phyloP scores from a whole-genome alignment of 73 alveolate species.

The Paramecium tetraurelia region DNA sequence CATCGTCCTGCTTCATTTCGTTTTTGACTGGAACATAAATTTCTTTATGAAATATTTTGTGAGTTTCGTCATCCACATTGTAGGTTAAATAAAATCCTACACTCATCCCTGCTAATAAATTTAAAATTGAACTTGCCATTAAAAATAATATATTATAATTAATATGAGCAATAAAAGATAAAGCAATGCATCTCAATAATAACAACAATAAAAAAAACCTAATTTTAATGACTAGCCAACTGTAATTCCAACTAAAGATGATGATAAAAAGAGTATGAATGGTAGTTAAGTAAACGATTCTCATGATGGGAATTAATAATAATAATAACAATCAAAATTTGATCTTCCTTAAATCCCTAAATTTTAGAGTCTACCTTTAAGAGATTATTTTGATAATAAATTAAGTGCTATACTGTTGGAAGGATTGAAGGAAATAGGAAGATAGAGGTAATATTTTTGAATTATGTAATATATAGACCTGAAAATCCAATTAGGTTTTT shows the following conservation, averaged over 20 bases:
- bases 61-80: background rate
- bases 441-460: background rate
- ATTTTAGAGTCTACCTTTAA: background rate
- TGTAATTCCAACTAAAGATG: background rate
- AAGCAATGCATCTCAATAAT: background rate
- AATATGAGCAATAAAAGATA: background rate
- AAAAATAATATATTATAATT: background rate
- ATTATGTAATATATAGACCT: background rate
- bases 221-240: background rate
- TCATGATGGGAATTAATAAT: background rate
- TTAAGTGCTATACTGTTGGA: background rate
- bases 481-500: background rate
- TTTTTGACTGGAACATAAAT: background rate
- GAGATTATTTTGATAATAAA: background rate
- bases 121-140: background rate
- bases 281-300: constrained; percentile 24
- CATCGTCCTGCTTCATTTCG: background rate
- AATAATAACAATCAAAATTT: background rate
- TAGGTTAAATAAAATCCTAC: background rate
- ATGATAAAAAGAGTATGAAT: constrained; percentile 8
- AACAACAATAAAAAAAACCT: background rate
- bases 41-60: background rate
- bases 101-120: background rate
- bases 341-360: constrained; percentile 19
- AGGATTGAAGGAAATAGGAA: constrained; percentile 5